Conservation (phyloP, 2,329 filamentous ascomycete genomes). For the Bertia moriformis region DNA sequence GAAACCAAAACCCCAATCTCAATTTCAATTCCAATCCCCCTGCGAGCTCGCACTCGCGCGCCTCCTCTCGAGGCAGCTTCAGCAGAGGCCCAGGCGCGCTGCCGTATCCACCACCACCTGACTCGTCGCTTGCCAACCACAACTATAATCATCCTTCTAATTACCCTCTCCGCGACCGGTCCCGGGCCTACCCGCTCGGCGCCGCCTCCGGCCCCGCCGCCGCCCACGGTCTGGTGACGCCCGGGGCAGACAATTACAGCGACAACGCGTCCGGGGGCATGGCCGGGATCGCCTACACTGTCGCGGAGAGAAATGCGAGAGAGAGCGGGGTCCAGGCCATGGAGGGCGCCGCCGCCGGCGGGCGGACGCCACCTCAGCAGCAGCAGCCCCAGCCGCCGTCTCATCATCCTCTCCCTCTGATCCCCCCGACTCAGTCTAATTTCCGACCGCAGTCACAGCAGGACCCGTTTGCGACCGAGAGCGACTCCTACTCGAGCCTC, state of each 20-base stretch:
- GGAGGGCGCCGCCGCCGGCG: constrained; percentile 13
- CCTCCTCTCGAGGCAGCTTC: too few relatives aligned
- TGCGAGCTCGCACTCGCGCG: too few relatives aligned
- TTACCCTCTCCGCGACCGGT: too few relatives aligned
- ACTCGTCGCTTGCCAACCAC: too few relatives aligned
- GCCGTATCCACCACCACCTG: too few relatives aligned
- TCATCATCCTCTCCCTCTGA: constrained; percentile 20
- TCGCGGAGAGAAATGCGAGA: constrained; percentile 49
- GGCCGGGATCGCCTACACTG: constrained; percentile 49
- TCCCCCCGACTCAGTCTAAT: constrained; percentile 13
- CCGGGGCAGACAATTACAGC: constrained; percentile 55
- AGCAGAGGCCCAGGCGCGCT: too few relatives aligned
- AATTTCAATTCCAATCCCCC: too few relatives aligned
- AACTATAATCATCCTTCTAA: too few relatives aligned
- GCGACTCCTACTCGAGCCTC: constrained; percentile 17
- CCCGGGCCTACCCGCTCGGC: too few relatives aligned
- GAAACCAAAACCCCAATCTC: too few relatives aligned
- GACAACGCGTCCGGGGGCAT: constrained; percentile 49
- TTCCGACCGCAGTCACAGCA: constrained; percentile 7
- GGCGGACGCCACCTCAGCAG: not conserved
- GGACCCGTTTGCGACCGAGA: constrained; percentile 10
- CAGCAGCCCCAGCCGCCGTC: too few relatives aligned
- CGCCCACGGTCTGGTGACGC: constrained; percentile 22
- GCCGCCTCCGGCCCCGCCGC: too few relatives aligned
- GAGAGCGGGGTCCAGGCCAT: constrained; percentile 52